Percentiles rank a stretch among this genome's conserved stretches.
Evolutionary conservation across 1,284 basidiomycete species (phyloP).

Genomic region (Blastosporella zonata): DNA sequence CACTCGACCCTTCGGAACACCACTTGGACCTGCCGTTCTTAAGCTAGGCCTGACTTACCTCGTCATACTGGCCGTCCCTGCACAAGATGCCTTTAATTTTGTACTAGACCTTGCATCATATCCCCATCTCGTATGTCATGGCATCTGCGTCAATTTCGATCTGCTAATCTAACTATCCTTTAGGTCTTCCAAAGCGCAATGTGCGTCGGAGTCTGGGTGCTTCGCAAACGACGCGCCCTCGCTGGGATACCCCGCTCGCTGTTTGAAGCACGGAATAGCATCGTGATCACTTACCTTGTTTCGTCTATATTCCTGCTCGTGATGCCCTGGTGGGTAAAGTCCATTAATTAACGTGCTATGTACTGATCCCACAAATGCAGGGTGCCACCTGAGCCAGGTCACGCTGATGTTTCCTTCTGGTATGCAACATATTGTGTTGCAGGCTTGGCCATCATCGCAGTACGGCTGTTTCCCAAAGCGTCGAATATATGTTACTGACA

Average conservation of each 20-base stretch:
- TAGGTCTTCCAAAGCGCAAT: conserved; percentile 29
- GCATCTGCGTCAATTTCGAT: background rate
- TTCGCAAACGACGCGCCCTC: conserved; percentile 23
- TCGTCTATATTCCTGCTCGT: conserved; percentile 27
- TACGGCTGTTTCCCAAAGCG: conserved; percentile 14
- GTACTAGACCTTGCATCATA: conserved; percentile 31
- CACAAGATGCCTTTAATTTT: conserved; percentile 33
- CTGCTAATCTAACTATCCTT: background rate
- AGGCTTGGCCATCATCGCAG: conserved; percentile 26
- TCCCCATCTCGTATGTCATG: conserved; percentile 24
- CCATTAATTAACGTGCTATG: background rate
- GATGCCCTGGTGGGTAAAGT: conserved; percentile 27
- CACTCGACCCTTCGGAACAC: conserved; percentile 31
- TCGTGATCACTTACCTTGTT: conserved; percentile 24
- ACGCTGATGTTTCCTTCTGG: conserved; percentile 31
- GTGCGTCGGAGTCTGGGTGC: conserved; percentile 27
- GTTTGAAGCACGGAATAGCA: conserved; percentile 24
- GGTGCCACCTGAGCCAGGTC: conserved; percentile 29
- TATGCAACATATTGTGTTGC: conserved; percentile 32
- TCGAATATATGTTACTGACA: background rate
- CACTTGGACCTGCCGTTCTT: conserved; percentile 28
- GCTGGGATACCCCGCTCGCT: conserved; percentile 21
- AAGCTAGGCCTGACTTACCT: conserved; percentile 24
- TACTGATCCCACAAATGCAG: conserved; percentile 12
- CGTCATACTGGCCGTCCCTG: conserved; percentile 28